Evolutionary conservation across 1,284 basidiomycete species (phyloP).

Genomic region (Prillingera fragicola): DNA sequence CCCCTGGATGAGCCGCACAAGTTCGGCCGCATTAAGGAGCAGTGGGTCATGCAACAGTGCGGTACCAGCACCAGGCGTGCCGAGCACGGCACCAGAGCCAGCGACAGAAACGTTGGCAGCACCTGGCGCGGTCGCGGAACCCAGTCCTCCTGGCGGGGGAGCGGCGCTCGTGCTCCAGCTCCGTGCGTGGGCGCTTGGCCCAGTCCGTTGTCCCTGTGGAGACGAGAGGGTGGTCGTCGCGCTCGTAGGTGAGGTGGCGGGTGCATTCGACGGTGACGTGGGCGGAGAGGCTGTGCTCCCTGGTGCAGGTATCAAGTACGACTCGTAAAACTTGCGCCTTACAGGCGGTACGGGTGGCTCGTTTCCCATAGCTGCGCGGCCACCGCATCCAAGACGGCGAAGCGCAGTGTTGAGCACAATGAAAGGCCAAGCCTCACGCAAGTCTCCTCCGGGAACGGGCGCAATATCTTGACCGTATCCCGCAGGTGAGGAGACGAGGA

Average conservation of each 20-base stretch:
- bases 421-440: conserved; percentile 37
- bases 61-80: not conserved
- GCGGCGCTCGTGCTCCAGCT: not conserved
- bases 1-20: conserved; percentile 41
- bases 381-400: conserved; percentile 42
- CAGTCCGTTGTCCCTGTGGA: no score
- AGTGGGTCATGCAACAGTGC: conserved; percentile 19
- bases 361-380: conserved; percentile 41
- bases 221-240: no score
- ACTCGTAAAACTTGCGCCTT: conserved; percentile 40
- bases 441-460: conserved; percentile 37
- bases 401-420: conserved; percentile 43
- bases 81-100: not conserved
- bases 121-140: no score
- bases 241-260: no score
- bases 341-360: conserved; percentile 34
- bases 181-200: no score
- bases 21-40: conserved; percentile 32
- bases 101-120: no score
- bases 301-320: conserved; percentile 35
- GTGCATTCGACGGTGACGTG: conserved; percentile 22
- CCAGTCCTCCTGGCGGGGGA: no score
- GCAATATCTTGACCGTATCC: conserved; percentile 40
- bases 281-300: conserved; percentile 21
- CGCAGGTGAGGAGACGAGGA: conserved; percentile 36